Base-by-base conservation (phyloP, 805 yeast genomes). In the Kodamaea restingae region DNA sequence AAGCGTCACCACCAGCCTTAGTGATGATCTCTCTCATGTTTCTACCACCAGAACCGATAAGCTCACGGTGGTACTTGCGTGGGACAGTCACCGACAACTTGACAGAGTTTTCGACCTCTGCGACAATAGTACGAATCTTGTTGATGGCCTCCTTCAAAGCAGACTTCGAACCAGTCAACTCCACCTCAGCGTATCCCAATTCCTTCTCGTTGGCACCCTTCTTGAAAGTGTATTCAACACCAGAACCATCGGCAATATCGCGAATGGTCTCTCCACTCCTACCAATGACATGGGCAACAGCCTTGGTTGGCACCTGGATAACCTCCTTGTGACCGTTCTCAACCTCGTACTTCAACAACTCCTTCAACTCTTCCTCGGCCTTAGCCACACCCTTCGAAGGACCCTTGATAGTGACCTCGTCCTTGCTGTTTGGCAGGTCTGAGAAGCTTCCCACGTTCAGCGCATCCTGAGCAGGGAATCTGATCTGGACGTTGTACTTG, bases 221-320 rank as follows among this genome's bases (percentile, higher is more conserved):
- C 43, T 57, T 55, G 47, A 70, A 66, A 37, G 60, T 55, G 58
- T 78, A 70, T 48, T 80, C 81, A 36, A 80, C 77, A 33, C 82
- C 85, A 27, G 80, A 65, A 29, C 73, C 77, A 37, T 82, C 88
- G 45, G 86, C 77, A 42, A 95, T 81, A 54, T 84, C 86, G 46
- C 81, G 84, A 54, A 93, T 83, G 37, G 74, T 76, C 45, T 86
- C 91, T 57, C 98, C 97, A 44, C 73, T 71, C 55, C 84, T 88
- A 53, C 98, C 98, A 58, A 93, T 88, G 42, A 93, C 80, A 56
- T 88, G 75, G 15, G 96, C 75, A 43, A 91, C 75, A n/a, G 88
- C 81, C 44, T 73, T 76, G 31, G 72, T 58, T 27, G 96, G 95
- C 37, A 93, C 81, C 34, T 65, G 57, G 29, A 91, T 58, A n/a